Evolutionary conservation across 2,329 filamentous ascomycete species (phyloP).

Genomic region (Cyphellophora europaea): DNA sequence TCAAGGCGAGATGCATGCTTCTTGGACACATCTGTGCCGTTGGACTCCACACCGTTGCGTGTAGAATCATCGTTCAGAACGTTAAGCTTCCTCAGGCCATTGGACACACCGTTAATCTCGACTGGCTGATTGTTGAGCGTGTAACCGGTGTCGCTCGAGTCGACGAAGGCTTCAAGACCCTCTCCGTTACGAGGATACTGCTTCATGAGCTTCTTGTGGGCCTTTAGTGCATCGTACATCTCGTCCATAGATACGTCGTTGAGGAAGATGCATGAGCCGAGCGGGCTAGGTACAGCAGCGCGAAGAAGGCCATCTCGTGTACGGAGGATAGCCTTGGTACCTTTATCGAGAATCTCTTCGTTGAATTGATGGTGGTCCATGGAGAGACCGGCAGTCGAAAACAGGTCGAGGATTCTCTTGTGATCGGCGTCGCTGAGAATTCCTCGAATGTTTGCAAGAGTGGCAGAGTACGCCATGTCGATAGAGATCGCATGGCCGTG

Average conservation of each 20-base stretch:
- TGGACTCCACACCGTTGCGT: not conserved
- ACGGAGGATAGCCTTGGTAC: conserved; percentile 59
- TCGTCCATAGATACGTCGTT: conserved; percentile 57
- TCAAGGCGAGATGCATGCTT: conserved; percentile 12
- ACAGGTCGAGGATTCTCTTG: conserved; percentile 53
- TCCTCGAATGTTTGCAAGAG: conserved; percentile 54
- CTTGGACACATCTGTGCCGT: conserved; percentile 2
- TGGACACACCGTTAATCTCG: conserved; percentile 7
- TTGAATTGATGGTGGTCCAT: conserved; percentile 64
- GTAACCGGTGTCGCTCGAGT: conserved; percentile 58
- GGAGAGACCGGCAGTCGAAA: conserved; percentile 60
- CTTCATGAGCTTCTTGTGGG: conserved; percentile 57
- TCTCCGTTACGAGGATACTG: conserved; percentile 54
- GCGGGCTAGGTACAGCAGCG: conserved; percentile 58
- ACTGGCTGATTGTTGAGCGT: conserved; percentile 30
- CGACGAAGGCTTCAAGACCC: conserved; percentile 61
- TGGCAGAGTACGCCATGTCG: conserved; percentile 68
- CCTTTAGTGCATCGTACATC: conserved; percentile 49
- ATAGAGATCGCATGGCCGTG: conserved; percentile 68
- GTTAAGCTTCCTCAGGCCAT: conserved; percentile 12
- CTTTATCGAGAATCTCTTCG: conserved; percentile 55
- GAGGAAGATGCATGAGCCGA: conserved; percentile 58
- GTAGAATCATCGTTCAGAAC: conserved; percentile 16
- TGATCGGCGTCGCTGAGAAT: conserved; percentile 53
- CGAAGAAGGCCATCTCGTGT: conserved; percentile 60